These are phyloP conservation scores for Cichorium intybus DNA, from an alignment of 140 eudicot genomes.

Conservation along the genomic window DNA sequence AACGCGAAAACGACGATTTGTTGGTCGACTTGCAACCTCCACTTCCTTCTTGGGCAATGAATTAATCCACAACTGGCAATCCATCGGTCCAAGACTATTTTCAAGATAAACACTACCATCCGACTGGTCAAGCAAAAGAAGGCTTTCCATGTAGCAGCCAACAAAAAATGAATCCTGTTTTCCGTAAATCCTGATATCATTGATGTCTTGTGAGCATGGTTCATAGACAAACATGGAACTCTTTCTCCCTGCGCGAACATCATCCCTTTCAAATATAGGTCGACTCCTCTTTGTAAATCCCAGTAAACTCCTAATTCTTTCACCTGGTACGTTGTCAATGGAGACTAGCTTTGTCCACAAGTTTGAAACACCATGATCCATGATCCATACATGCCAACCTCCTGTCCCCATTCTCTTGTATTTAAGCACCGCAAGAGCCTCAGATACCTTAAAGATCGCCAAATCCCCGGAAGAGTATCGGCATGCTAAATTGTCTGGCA, in stretches of 20 bases:
- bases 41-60: too few relatives aligned
- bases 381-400: background rate
- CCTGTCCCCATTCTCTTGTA: too few relatives aligned
- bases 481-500: background rate
- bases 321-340: background rate
- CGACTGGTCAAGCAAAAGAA: too few relatives aligned
- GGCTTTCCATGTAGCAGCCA: background rate
- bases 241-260: too few relatives aligned
- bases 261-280: background rate
- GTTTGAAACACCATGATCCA: conserved; percentile 4
- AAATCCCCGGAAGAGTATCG: background rate
- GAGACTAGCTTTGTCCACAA: background rate
- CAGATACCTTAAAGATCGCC: background rate
- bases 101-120: too few relatives aligned
- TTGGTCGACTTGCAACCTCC: too few relatives aligned
- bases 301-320: background rate
- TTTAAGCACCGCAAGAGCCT: background rate
- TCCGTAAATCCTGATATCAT: background rate
- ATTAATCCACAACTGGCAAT: too few relatives aligned
- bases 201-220: background rate
- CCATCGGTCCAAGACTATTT: too few relatives aligned
- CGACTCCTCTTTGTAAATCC: conserved; percentile 2
- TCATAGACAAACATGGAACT: background rate
- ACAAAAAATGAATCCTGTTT: background rate
- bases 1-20: too few relatives aligned